Conservation (phyloP, 345 rosid genomes). For the Lenwebbia sp. region DNA sequence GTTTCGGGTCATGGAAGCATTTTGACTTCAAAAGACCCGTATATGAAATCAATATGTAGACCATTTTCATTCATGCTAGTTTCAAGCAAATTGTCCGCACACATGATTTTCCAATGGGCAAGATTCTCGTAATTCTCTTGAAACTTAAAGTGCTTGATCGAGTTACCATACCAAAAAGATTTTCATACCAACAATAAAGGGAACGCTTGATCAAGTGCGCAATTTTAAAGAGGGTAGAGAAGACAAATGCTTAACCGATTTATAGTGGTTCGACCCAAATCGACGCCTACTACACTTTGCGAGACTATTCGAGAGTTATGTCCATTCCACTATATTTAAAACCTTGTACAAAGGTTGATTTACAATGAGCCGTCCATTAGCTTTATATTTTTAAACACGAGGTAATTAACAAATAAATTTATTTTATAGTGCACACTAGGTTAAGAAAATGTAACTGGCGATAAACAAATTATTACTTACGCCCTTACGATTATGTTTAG, state of each 20-base stretch:
- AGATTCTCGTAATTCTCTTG: neutral
- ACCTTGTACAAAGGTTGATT: neutral
- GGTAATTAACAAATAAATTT: too few relatives aligned
- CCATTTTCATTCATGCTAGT: neutral
- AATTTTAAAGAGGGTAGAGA: neutral
- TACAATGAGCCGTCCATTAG: neutral
- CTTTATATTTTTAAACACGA: too few relatives aligned
- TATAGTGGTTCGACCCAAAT: too few relatives aligned
- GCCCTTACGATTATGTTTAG: neutral
- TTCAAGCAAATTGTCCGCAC: neutral
- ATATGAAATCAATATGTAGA: neutral
- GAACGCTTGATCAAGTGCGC: accelerated
- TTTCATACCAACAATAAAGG: neutral
- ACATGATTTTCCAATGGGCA: neutral
- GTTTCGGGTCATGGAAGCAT: neutral
- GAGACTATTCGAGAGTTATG: neutral
- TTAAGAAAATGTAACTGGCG: neutral
- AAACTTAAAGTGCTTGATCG: too few relatives aligned
- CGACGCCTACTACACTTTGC: neutral
- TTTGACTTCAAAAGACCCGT: neutral
- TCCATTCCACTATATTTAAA: neutral
- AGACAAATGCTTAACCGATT: neutral
- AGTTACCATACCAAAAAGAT: neutral
- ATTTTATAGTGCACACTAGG: too few relatives aligned
- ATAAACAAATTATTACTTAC: neutral